Percentiles rank a stretch among this genome's conserved stretches.
These are phyloP conservation scores for Pythium vanterpoolii DNA, from an alignment of 352 stramenopile species.

Conservation along the genomic window DNA sequence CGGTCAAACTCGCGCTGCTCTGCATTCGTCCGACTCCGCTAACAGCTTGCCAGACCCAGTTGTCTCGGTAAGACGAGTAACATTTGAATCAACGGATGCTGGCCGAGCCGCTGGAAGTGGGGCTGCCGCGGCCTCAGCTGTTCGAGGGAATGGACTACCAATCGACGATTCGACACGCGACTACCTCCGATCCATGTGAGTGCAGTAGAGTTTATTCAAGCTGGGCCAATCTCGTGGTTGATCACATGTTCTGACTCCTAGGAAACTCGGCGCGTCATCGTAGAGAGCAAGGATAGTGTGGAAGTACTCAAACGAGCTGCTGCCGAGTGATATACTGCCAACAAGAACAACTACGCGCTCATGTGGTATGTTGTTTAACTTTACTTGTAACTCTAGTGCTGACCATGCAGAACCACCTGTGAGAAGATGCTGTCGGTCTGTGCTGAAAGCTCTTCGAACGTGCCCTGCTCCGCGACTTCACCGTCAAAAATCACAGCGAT, in stretches of 20 bases:
- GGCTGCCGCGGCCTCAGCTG: conserved; percentile 16
- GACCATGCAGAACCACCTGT: conserved; percentile 68
- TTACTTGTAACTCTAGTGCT: conserved; percentile 31
- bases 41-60: conserved; percentile 22
- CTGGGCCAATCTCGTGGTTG: neutral
- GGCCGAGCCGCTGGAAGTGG: conserved; percentile 21
- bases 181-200: conserved; percentile 28
- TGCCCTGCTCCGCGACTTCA: conserved; percentile 81
- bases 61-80: conserved; percentile 7
- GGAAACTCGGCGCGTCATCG: conserved; percentile 9
- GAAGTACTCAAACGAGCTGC: neutral
- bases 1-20: neutral
- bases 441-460: conserved; percentile 58
- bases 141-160: conserved; percentile 13
- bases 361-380: conserved; percentile 4
- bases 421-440: conserved; percentile 68
- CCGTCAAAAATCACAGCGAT: conserved; percentile 91
- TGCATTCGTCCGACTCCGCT: conserved; percentile 16
- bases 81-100: conserved; percentile 13
- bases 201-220: neutral
- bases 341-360: neutral
- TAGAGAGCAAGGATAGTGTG: neutral
- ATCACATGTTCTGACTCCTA: neutral
- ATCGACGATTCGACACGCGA: conserved; percentile 26
- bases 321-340: neutral